Base-by-base conservation (phyloP, 75 land plant species). In the Larix kaempferi region DNA sequence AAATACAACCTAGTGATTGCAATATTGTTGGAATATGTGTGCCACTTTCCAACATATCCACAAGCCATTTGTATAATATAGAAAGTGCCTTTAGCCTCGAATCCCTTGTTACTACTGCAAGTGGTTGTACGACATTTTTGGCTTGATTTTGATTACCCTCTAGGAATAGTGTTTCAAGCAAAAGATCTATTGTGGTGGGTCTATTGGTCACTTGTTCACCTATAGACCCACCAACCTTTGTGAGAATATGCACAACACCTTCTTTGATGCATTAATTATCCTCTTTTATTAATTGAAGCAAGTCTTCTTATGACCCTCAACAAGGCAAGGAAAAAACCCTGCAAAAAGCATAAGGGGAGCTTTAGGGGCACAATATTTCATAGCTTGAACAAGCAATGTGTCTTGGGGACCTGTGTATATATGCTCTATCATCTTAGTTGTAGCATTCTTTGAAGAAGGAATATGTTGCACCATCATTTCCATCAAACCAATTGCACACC, bases 1-100 rank as follows among this genome's bases (percentile, higher is more conserved):
- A 95, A 76, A 96, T 92, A 78, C 95, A 96, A 3, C 93, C 95
- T 65, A 96, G 73, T 58, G 98, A 96, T 74, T 96, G 98, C 26
- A 96, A 80, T 73, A 94, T 85, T 52, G 95, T 86, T 22, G 98
- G 95, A 74, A 96, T 85, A 77, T 94, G 86, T 27, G 92, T 75
- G 57, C 86, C 91, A 83, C 86, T 80, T 58, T 85, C 90, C 69
- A 95, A 72, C 84, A 85, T 84, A 82, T 95, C 95, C 76, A 95
- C 93, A 65, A 95, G 92, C 65, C 84, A 83, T 90, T 93, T 93
- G 87, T 94, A 96, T 15, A 96, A 80, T 82, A 96, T 89, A 76
- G 99, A 96, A 16, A 96, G 88, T 61, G 99, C 87, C 83, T 86
- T 92, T 44, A 96, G 88, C 15, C 98, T 98, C 57, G 90, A 92